phyloP scores from a whole-genome alignment of 768 basidiomycete species.

The Phlebiopsis flavidoalba region DNA sequence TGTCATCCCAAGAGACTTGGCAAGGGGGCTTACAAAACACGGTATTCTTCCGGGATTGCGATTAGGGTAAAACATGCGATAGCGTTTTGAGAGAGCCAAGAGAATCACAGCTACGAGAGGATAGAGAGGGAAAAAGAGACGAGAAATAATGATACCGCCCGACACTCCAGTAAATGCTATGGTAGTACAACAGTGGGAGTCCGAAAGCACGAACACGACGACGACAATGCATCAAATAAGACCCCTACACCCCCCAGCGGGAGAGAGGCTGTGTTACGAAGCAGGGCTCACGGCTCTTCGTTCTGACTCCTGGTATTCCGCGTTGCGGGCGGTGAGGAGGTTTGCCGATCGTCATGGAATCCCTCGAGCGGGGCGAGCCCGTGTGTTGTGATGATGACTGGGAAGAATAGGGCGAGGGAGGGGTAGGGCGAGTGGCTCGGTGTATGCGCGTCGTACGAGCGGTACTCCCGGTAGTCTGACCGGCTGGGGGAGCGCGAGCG shows the following conservation, averaged over 20 bases:
- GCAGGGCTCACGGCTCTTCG: constrained; percentile 13
- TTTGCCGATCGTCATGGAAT: constrained; percentile 81
- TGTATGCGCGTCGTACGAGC: constrained; percentile 25
- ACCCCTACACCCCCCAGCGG: neutral
- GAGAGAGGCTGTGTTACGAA: constrained; percentile 7
- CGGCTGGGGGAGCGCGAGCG: constrained; percentile 57
- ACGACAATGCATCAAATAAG: neutral
- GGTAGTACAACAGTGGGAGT: neutral
- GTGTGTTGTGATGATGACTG: constrained; percentile 57
- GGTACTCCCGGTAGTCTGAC: constrained; percentile 5
- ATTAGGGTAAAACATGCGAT: neutral
- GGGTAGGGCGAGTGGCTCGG: constrained; percentile 23
- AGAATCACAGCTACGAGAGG: neutral
- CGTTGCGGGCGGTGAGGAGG: constrained; percentile 39
- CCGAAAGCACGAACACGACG: neutral
- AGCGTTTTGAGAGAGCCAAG: neutral
- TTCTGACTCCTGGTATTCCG: constrained; percentile 12
- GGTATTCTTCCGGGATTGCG: neutral
- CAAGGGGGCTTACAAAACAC: neutral
- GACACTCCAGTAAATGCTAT: neutral
- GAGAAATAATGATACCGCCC: neutral
- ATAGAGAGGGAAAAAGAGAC: neutral
- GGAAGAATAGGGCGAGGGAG: constrained; percentile 73
- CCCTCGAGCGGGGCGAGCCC: constrained; percentile 65
- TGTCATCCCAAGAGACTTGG: neutral